phyloP scores from a whole-genome alignment of 2,329 filamentous ascomycete species.

The Ophiostoma sp. region DNA sequence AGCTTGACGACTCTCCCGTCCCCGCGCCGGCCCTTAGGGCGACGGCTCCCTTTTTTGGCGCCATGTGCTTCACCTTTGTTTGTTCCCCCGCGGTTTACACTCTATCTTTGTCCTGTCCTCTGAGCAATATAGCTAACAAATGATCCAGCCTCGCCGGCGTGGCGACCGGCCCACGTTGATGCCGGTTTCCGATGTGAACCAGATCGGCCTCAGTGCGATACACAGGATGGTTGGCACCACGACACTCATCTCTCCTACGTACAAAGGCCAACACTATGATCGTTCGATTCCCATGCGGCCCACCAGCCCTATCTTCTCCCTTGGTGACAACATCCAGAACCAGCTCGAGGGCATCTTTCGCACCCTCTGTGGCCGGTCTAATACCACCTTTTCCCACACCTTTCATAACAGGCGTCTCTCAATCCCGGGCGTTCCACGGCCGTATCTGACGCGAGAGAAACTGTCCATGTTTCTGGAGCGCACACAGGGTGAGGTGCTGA shows the following conservation, averaged over 20 bases:
- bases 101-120: neutral
- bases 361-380: conserved; percentile 38
- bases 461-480: conserved; percentile 47
- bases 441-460: conserved; percentile 35
- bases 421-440: neutral
- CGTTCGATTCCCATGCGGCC: conserved; percentile 22
- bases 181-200: conserved; percentile 15
- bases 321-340: conserved; percentile 46
- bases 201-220: conserved; percentile 21
- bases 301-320: conserved; percentile 35
- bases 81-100: neutral
- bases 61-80: conserved; percentile 21
- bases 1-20: conserved; percentile 14
- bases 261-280: conserved; percentile 30
- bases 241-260: conserved; percentile 32
- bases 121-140: neutral
- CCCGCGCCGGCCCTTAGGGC: conserved; percentile 22
- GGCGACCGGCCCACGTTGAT: conserved; percentile 11
- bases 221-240: conserved; percentile 29
- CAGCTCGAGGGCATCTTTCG: conserved; percentile 47
- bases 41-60: conserved; percentile 15
- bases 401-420: conserved; percentile 18
- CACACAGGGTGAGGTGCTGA: conserved; percentile 43
- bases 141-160: conserved; percentile 17
- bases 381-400: conserved; percentile 28